Evolutionary conservation across 805 yeast species (phyloP).

Genomic region (Candida endomychidarum): DNA sequence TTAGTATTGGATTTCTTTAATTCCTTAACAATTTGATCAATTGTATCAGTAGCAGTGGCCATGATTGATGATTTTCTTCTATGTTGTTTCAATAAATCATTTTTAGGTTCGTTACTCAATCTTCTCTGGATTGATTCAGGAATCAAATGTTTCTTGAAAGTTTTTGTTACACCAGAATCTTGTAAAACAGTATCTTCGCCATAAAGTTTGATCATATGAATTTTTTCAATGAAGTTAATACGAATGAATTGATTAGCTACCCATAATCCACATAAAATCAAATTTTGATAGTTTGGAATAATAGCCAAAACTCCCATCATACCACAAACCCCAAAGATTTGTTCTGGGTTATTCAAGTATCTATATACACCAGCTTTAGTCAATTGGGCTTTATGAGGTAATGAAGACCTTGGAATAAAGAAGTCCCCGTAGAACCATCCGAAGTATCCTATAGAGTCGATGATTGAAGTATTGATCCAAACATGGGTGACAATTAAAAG

Average conservation of each 20-base stretch:
- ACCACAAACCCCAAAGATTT: constrained; percentile 74
- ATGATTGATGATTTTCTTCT: constrained; percentile 28
- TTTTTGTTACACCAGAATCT: constrained; percentile 50
- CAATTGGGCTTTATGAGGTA: constrained; percentile 45
- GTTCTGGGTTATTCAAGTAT: constrained; percentile 80
- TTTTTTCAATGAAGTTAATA: constrained; percentile 70
- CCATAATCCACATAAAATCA: constrained; percentile 58
- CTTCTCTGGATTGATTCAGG: constrained; percentile 39
- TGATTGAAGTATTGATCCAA: constrained; percentile 69
- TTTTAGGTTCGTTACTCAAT: constrained; percentile 20
- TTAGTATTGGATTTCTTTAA: constrained; percentile 34
- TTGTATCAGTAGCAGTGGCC: constrained; percentile 38
- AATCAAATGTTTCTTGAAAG: constrained; percentile 41
- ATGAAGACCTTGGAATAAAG: constrained; percentile 56
- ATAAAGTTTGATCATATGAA: constrained; percentile 74
- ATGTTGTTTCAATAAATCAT: constrained; percentile 14
- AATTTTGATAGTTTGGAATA: constrained; percentile 48
- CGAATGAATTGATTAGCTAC: constrained; percentile 63
- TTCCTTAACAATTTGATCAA: constrained; percentile 47
- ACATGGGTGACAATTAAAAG: constrained; percentile 57
- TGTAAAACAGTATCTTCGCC: constrained; percentile 61
- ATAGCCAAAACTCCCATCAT: constrained; percentile 75
- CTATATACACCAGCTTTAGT: constrained; percentile 81
- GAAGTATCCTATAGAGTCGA: constrained; percentile 71
- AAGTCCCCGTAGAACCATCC: constrained; percentile 94